Percentiles rank a stretch among this genome's conserved stretches.
Conservation (phyloP, 139 green algal genomes). For the Spirogloea muscicola region DNA sequence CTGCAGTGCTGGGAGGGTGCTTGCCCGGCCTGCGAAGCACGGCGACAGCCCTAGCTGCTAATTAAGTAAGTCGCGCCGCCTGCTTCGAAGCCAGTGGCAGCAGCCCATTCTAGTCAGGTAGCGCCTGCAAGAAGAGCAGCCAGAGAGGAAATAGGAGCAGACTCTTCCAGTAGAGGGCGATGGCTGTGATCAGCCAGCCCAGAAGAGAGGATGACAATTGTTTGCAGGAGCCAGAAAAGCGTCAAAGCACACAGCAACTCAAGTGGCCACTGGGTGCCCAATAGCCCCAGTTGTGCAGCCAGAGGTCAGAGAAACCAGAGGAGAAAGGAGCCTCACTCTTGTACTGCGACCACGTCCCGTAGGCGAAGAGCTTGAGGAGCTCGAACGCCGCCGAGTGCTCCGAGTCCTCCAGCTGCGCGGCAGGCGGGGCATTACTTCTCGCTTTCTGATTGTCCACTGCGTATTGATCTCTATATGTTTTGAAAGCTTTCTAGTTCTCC, state of each 20-base stretch:
- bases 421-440: not conserved
- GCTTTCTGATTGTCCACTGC: not conserved
- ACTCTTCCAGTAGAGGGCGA: not conserved
- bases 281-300: too few species aligned
- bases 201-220: conserved; percentile 1
- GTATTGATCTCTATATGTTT: conserved; percentile 1
- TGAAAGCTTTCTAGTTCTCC: not conserved
- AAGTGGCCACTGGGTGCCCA: not conserved
- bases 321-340: conserved; percentile 48
- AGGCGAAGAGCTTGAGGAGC: conserved; percentile 76
- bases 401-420: conserved; percentile 51
- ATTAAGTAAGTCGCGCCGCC: too few species aligned
- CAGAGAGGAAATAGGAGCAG: too few species aligned
- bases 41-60: conserved; percentile 15
- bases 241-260: not conserved
- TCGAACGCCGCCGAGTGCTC: conserved; percentile 39
- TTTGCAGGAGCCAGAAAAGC: not conserved
- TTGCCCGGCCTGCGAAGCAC: not conserved
- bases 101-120: too few species aligned
- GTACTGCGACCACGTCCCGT: conserved; percentile 78
- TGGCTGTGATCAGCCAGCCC: not conserved
- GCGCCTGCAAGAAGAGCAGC: not conserved
- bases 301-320: not conserved
- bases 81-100: too few species aligned
- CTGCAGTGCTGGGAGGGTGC: conserved; percentile 31